These are phyloP conservation scores for Fraxinus xanthoxyloides DNA, from an alignment of 305 asterid genomes.

Conservation along the genomic window DNA sequence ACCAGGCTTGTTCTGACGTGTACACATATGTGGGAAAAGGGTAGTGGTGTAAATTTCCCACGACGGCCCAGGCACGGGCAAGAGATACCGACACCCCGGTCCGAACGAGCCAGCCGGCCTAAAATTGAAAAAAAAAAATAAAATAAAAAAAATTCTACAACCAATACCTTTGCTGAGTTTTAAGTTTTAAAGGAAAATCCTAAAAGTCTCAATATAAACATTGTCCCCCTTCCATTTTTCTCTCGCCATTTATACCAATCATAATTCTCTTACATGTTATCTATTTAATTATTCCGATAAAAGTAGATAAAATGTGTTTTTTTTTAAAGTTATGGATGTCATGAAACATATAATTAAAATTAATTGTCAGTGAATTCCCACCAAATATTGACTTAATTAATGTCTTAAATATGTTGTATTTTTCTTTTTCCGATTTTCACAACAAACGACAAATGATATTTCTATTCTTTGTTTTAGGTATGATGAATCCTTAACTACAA, in stretches of 20 bases:
- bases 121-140: too few relatives aligned
- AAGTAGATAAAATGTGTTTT: too few relatives aligned
- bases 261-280: not conserved
- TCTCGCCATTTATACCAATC: not conserved
- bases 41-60: not conserved
- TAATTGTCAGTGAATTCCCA: too few relatives aligned
- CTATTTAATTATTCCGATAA: too few relatives aligned
- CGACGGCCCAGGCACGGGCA: not conserved
- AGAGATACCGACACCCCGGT: not conserved
- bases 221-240: not conserved
- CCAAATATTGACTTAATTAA: not conserved
- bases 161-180: not conserved
- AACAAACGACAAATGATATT: too few relatives aligned
- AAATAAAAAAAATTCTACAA: not conserved
- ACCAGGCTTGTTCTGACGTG: constrained; percentile 10
- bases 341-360: too few relatives aligned
- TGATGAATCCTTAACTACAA: too few relatives aligned
- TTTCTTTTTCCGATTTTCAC: too few relatives aligned
- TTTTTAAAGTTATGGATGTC: not conserved
- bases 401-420: not conserved
- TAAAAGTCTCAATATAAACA: not conserved
- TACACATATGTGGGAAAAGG: not conserved
- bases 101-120: not conserved
- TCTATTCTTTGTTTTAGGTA: too few relatives aligned
- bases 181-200: not conserved